These are phyloP conservation scores for Scedosporium minutisporum DNA, from an alignment of 2,329 filamentous ascomycete species.

Conservation along the genomic window DNA sequence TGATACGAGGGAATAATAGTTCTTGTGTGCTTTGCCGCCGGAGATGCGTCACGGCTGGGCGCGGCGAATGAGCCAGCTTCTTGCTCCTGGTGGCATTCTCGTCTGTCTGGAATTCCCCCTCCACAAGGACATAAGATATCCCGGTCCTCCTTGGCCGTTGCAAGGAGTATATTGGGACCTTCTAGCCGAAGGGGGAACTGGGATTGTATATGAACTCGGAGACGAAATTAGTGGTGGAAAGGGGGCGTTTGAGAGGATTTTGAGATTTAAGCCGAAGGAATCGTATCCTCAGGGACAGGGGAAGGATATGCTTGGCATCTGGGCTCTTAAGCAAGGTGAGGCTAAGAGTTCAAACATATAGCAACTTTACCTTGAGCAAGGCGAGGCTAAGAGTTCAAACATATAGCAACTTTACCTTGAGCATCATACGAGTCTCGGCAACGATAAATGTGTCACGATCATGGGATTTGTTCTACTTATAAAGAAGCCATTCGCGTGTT, in stretches of 20 bases:
- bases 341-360: background rate
- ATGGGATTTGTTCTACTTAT: no score
- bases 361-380: background rate
- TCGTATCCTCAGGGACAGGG: background rate
- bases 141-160: constrained; percentile 3
- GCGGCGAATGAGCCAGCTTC: constrained; percentile 1
- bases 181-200: background rate
- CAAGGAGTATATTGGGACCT: constrained; percentile 1
- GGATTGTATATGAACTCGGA: background rate
- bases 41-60: constrained; percentile 2
- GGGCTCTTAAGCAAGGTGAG: background rate
- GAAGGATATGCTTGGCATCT: constrained; percentile 1
- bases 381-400: background rate
- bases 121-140: background rate
- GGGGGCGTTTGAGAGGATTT: background rate
- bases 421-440: no score
- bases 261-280: background rate
- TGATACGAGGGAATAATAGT: background rate
- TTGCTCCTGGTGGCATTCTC: background rate
- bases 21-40: background rate
- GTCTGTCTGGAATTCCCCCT: constrained; percentile 3
- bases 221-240: background rate
- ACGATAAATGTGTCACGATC: no score
- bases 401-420: background rate
- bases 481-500: no score